These are phyloP conservation scores for Lobosporangium transversale DNA, from an alignment of 192 early-diverging fungal species.

Conservation along the genomic window DNA sequence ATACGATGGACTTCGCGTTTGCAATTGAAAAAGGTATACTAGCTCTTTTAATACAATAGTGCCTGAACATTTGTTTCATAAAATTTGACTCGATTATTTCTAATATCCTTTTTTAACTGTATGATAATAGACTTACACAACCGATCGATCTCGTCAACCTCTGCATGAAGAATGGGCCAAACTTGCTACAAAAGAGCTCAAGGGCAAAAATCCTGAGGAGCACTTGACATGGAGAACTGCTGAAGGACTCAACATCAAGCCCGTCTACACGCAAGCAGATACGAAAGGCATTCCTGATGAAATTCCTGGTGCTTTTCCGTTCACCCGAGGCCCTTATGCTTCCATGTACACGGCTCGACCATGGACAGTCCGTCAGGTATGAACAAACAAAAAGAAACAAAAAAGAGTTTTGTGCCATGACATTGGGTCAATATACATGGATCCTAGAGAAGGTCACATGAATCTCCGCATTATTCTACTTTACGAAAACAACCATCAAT, in stretches of 20 bases:
- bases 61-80: not conserved
- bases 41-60: not conserved
- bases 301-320: conserved; percentile 86
- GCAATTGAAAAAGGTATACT: conserved; percentile 27
- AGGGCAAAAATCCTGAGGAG: conserved; percentile 83
- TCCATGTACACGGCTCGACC: conserved; percentile 87
- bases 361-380: conserved; percentile 88
- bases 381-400: not conserved
- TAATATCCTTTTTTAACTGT: not conserved
- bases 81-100: not conserved
- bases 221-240: conserved; percentile 83
- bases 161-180: conserved; percentile 79
- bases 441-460: no score
- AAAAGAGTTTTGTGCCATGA: not conserved
- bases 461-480: no score
- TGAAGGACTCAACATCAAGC: conserved; percentile 87
- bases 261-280: conserved; percentile 85
- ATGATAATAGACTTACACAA: conserved; percentile 37
- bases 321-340: conserved; percentile 85
- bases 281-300: conserved; percentile 68
- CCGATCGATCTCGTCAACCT: conserved; percentile 54
- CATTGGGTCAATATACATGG: no score
- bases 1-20: conserved; percentile 34
- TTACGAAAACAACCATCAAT: no score
- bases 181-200: conserved; percentile 84